These are phyloP conservation scores for Neofusicoccum ribis DNA, from an alignment of 2,329 filamentous ascomycete species.

Conservation along the genomic window DNA sequence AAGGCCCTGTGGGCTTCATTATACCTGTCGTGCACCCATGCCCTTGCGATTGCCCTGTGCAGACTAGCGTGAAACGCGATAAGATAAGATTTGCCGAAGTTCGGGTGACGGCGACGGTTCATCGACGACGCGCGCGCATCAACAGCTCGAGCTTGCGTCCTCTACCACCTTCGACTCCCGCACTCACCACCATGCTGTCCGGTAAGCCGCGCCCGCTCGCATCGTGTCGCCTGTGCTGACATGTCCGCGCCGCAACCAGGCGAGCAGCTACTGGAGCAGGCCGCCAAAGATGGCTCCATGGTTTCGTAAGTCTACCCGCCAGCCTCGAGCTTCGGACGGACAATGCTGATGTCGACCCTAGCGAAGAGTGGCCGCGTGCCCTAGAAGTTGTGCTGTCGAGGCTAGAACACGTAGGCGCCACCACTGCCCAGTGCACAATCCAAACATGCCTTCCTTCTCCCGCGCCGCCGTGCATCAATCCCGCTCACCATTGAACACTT, in stretches of 20 bases:
- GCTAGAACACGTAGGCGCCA: slow-evolving; percentile 61
- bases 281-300: slow-evolving; percentile 59
- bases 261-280: slow-evolving; percentile 56
- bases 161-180: background rate
- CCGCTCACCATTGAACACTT: background rate
- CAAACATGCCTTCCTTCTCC: background rate
- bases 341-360: slow-evolving; percentile 44
- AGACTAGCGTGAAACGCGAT: background rate
- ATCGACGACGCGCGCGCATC: slow-evolving; percentile 18
- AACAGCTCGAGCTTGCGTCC: background rate
- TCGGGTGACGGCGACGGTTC: background rate
- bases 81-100: slow-evolving; percentile 13
- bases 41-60: background rate
- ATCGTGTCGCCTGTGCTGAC: background rate
- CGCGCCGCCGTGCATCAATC: background rate
- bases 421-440: background rate
- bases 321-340: background rate
- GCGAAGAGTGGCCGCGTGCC: slow-evolving; percentile 68
- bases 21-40: background rate
- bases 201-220: background rate
- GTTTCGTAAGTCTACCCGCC: slow-evolving; percentile 52
- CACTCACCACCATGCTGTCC: slow-evolving; percentile 15
- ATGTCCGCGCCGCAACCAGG: background rate
- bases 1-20: background rate
- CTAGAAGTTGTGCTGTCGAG: slow-evolving; percentile 65